phyloP scores from a whole-genome alignment of 1,139 yeast species.

The Meyerozyma guilliermondii region DNA sequence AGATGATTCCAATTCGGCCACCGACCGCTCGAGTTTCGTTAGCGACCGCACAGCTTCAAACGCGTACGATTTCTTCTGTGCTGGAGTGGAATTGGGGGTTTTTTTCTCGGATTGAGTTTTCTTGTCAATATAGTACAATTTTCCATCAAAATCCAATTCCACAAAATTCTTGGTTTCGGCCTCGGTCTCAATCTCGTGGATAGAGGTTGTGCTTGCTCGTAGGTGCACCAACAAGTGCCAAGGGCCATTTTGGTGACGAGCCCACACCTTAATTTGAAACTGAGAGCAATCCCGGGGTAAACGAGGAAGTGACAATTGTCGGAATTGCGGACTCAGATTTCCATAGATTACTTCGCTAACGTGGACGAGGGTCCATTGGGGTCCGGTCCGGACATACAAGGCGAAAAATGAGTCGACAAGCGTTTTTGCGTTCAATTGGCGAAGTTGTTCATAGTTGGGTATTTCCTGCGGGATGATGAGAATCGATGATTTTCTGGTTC shows the following conservation, averaged over 20 bases:
- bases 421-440: constrained; percentile 8
- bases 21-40: constrained; percentile 24
- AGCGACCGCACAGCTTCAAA: constrained; percentile 34
- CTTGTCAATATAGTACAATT: constrained; percentile 14
- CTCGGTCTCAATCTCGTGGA: constrained; percentile 18
- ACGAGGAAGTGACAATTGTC: constrained; percentile 23
- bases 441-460: constrained; percentile 9
- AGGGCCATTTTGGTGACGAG: constrained; percentile 6
- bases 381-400: constrained; percentile 16
- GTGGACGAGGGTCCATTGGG: constrained; percentile 19
- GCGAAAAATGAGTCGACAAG: constrained; percentile 26
- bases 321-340: constrained; percentile 28
- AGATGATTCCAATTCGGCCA: constrained; percentile 22
- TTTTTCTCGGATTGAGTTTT: not conserved
- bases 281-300: constrained; percentile 5
- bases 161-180: not conserved
- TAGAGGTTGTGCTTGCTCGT: constrained; percentile 8
- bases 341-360: constrained; percentile 29
- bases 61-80: constrained; percentile 19
- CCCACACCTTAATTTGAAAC: constrained; percentile 5
- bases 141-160: constrained; percentile 19
- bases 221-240: constrained; percentile 2
- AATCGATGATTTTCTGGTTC: not conserved
- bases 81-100: not conserved
- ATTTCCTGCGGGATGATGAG: not conserved